These are phyloP conservation scores for Auricularia cornea DNA, from an alignment of 768 basidiomycete species.

Conservation along the genomic window DNA sequence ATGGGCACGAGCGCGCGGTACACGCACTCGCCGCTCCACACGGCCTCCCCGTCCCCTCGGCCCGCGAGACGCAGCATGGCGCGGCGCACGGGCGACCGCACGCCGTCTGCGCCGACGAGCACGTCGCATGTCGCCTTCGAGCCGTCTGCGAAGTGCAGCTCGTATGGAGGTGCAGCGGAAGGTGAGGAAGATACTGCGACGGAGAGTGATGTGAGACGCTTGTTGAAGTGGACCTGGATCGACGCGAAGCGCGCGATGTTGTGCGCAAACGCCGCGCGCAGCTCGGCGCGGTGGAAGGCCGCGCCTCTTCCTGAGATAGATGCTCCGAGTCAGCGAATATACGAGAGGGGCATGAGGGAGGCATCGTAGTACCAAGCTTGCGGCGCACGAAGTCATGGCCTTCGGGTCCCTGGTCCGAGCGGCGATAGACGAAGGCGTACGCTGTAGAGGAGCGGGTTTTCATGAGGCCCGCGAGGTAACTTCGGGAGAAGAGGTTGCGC, in stretches of 20 bases:
- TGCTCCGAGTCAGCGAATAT: neutral
- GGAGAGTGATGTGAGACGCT: constrained; percentile 35
- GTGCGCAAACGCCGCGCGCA: neutral
- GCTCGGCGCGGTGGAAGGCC: neutral
- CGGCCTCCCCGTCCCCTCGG: neutral
- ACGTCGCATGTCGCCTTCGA: constrained; percentile 52
- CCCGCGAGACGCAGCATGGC: constrained; percentile 18
- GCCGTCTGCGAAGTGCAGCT: constrained; percentile 54
- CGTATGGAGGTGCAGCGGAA: constrained; percentile 8
- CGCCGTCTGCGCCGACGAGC: constrained; percentile 61
- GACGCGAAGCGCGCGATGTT: neutral
- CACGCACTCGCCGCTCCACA: neutral
- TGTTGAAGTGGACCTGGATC: constrained; percentile 47
- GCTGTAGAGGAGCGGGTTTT: neutral
- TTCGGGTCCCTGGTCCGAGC: neutral
- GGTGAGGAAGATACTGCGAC: constrained; percentile 39
- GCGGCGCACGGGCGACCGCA: constrained; percentile 44
- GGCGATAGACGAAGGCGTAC: neutral
- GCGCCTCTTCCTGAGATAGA: neutral
- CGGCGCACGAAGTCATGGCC: neutral
- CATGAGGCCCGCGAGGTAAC: too few relatives aligned
- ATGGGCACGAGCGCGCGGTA: neutral
- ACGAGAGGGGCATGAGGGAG: neutral
- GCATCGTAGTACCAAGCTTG: neutral
- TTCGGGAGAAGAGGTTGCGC: neutral